These are phyloP conservation scores for Agrocybe praecox DNA, from an alignment of 768 basidiomycete species.

Conservation along the genomic window DNA sequence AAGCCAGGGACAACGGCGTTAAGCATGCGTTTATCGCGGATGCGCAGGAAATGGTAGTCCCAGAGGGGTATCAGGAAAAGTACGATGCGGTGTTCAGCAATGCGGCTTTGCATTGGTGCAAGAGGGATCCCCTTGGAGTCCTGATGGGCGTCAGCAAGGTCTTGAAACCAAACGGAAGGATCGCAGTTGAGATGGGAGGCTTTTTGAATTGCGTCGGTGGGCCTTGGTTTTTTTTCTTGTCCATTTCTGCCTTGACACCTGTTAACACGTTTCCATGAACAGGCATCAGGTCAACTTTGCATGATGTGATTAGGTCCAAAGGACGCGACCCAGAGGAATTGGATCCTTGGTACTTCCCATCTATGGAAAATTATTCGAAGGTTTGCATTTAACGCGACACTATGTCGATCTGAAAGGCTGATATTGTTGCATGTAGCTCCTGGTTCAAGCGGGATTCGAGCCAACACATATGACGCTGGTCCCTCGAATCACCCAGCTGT, in stretches of 20 bases:
- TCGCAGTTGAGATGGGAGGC: conserved; percentile 80
- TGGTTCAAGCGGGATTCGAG: conserved; percentile 58
- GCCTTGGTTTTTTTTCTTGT: conserved; percentile 36
- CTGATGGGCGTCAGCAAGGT: conserved; percentile 58
- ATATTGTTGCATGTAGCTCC: conserved; percentile 39
- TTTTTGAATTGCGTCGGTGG: conserved; percentile 64
- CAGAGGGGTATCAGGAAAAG: conserved; percentile 36
- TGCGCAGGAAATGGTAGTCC: conserved; percentile 47
- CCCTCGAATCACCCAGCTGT: conserved; percentile 56
- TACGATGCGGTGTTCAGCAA: conserved; percentile 84
- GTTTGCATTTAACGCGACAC: conserved; percentile 33
- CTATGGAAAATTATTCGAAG: conserved; percentile 62
- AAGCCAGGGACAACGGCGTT: conserved; percentile 50
- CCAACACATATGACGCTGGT: conserved; percentile 54
- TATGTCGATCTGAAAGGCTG: neutral
- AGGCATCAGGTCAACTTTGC: conserved; percentile 65
- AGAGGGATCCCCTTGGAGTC: conserved; percentile 67
- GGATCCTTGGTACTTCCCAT: conserved; percentile 90
- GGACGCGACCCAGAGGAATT: conserved; percentile 59
- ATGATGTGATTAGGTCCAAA: conserved; percentile 49
- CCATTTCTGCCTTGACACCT: neutral
- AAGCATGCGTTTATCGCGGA: conserved; percentile 53
- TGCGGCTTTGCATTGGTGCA: conserved; percentile 87
- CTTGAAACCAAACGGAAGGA: conserved; percentile 69
- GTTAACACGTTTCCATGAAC: conserved; percentile 4